Evolutionary conservation across 129 eudicot genomes (phyloP).

Genomic region (Chrysanthemum lavandulifolium): DNA sequence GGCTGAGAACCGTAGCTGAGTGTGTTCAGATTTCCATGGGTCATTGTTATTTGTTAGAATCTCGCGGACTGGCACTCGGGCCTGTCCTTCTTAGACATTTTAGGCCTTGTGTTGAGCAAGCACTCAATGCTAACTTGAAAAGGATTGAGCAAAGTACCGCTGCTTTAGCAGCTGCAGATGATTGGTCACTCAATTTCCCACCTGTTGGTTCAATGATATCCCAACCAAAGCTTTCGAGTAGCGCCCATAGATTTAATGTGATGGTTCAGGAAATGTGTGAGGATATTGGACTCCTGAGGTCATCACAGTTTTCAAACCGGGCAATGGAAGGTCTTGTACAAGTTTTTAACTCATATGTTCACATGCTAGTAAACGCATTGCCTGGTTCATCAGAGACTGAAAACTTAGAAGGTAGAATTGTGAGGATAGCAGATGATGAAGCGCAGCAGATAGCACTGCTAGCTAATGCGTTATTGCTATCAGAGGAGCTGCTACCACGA

Average conservation of each 20-base stretch:
- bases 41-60: constrained; percentile 74
- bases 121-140: constrained; percentile 63
- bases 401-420: constrained; percentile 70
- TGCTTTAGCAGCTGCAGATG: constrained; percentile 90
- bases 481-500: constrained; percentile 83
- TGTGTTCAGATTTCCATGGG: constrained; percentile 82
- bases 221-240: constrained; percentile 76
- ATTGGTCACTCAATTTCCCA: constrained; percentile 66
- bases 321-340: constrained; percentile 74
- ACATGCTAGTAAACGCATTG: constrained; percentile 70
- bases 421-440: constrained; percentile 69
- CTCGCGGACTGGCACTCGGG: constrained; percentile 84
- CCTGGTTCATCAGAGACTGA: constrained; percentile 77
- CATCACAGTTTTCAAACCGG: constrained; percentile 51
- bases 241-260: constrained; percentile 73
- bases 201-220: constrained; percentile 41
- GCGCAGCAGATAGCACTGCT: constrained; percentile 69
- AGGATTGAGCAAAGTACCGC: constrained; percentile 73
- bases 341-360: constrained; percentile 64
- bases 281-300: constrained; percentile 76
- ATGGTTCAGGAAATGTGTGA: constrained; percentile 96
- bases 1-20: constrained; percentile 68
- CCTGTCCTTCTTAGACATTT: constrained; percentile 70
- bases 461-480: constrained; percentile 68
- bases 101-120: constrained; percentile 77